Base-by-base conservation (phyloP, 495 filamentous ascomycete genomes). In the Penicillium antarcticum region DNA sequence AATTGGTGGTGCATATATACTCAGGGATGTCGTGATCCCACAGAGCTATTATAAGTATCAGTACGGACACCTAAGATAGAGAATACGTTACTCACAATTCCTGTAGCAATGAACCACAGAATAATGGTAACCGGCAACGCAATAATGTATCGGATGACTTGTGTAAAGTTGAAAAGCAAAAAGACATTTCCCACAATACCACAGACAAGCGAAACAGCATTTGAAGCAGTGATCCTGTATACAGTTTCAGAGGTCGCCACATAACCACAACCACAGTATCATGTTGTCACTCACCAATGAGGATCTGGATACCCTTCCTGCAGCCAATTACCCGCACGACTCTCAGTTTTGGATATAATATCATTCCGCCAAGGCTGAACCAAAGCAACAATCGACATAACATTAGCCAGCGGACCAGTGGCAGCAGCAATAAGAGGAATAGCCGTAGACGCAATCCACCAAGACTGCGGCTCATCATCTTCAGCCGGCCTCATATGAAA, bases 121-220 rank as follows among this genome's bases (percentile, higher is more conserved):
- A 87, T 65, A 26, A 89, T 89, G 0, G 86, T 84, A 23, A 81
- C 64, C 0, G 88, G 87, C 21, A 91, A 60, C 4, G 87, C 85
- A 41, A 91, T 70, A 44, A 88, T 87, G 66, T 96, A 96, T 19
- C 88, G 80, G 8, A 96, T 76, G 4, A 82, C 74, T 39, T 80
- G 78, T 4, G 91, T 90, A 76, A 97, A 96, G 69, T 96, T 96
- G 50, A 87, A 77, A 1, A 91, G 65, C n/a, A 91, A 71, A 54
- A 87, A 84, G 4, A 88, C 45, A 60, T 92, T 90, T 4, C 87
- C 87, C 2, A 80, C 63, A 21, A 90, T 79, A 6, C 86, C 87
- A 45, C 73, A 83, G 6, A 75, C 78, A 5, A 91, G 74, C 13
- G 85, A 88, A 11, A 79, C 66, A 3, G 77, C 84, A 65, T 91